Evolutionary conservation across 805 yeast species (phyloP).

Genomic region (Hanseniaspora valbyensis): DNA sequence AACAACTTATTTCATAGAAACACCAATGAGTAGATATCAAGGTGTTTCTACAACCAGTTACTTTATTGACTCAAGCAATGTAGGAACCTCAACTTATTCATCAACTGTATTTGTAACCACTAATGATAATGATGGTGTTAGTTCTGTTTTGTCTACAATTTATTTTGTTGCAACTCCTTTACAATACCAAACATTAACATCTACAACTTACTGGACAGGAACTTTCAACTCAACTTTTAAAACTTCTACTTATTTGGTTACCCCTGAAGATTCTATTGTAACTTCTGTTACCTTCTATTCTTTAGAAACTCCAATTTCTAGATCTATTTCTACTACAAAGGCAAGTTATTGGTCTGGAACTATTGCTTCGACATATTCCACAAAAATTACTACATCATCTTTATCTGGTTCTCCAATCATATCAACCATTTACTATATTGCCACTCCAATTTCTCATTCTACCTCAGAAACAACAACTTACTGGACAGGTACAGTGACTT

Average conservation of each 20-base stretch:
- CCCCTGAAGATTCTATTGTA: constrained; percentile 14
- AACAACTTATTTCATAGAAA: constrained; percentile 14
- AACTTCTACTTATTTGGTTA: constrained; percentile 15
- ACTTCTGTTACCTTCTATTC: constrained; percentile 16
- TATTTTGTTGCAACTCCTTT: constrained; percentile 19
- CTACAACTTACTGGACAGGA: constrained; percentile 17
- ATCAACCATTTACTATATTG: constrained; percentile 19
- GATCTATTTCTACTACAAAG: neutral
- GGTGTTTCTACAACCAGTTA: constrained; percentile 3
- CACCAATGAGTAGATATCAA: constrained; percentile 7
- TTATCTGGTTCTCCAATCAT: constrained; percentile 1
- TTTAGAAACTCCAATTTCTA: constrained; percentile 12
- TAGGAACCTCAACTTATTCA: neutral
- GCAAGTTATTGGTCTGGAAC: constrained; percentile 11
- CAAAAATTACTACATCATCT: neutral
- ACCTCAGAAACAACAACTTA: neutral
- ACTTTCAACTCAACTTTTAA: constrained; percentile 14
- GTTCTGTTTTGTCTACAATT: constrained; percentile 9
- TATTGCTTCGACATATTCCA: constrained; percentile 1
- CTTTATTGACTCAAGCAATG: neutral
- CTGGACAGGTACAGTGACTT: constrained; percentile 15
- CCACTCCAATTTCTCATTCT: constrained; percentile 17
- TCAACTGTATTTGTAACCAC: neutral
- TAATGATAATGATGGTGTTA: neutral
- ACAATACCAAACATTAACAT: neutral